Evolutionary conservation across 129 eudicot genomes (phyloP).

Genomic region (Centrapalus pauciflorus): DNA sequence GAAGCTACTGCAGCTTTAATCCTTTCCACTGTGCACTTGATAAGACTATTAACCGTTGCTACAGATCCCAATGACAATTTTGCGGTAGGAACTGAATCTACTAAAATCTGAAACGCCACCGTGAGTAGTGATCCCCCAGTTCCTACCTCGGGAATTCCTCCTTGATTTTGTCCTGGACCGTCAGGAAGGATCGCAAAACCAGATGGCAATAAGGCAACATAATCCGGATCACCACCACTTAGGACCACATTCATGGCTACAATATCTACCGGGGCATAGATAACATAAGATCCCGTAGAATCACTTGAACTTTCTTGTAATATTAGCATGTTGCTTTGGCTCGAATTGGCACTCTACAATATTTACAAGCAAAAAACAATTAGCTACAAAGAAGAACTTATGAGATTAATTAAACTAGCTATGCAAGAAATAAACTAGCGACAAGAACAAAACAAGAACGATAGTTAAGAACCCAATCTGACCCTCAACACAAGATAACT

Average conservation of each 20-base stretch:
- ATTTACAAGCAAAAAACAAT: too few relatives aligned
- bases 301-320: conserved; percentile 96
- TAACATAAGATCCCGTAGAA: conserved; percentile 85
- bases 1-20: conserved; percentile 70
- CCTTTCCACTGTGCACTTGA: conserved; percentile 86
- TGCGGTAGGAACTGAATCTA: conserved; percentile 87
- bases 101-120: conserved; percentile 78
- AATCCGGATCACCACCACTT: conserved; percentile 94
- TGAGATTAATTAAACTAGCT: too few relatives aligned
- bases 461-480: too few relatives aligned
- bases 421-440: too few relatives aligned
- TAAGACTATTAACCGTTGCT: conserved; percentile 79
- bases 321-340: conserved; percentile 98
- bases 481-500: too few relatives aligned
- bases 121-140: conserved; percentile 82
- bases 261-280: conserved; percentile 93
- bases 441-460: too few relatives aligned
- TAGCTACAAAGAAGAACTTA: too few relatives aligned
- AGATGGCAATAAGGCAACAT: conserved; percentile 90
- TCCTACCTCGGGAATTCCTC: conserved; percentile 56
- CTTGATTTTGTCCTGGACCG: conserved; percentile 48
- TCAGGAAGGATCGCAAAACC: conserved; percentile 99
- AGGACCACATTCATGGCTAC: conserved; percentile 94
- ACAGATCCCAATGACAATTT: conserved; percentile 80
- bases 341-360: conserved; percentile 81